A percentile compares a stretch with the other conserved stretches of the same genome.
phyloP scores from a whole-genome alignment of 1,284 basidiomycete genomes.

The Ceratobasidium sp. region DNA sequence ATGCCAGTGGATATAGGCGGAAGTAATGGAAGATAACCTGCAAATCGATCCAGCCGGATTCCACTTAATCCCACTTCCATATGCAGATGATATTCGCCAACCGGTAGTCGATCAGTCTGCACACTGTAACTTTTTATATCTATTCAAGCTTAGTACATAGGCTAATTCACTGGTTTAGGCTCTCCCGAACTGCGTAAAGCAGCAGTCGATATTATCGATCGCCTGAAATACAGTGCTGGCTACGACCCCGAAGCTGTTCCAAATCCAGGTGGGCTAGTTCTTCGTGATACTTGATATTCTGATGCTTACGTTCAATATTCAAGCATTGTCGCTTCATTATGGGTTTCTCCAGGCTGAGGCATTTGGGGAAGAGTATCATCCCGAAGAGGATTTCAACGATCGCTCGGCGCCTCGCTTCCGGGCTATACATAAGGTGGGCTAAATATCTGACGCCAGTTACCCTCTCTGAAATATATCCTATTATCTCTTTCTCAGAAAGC shows the following conservation, averaged over 20 bases:
- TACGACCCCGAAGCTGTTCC: conserved; percentile 92
- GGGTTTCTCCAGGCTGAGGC: conserved; percentile 90
- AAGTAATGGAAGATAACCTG: conserved; percentile 73
- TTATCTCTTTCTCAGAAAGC: conserved; percentile 64
- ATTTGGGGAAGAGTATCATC: conserved; percentile 87
- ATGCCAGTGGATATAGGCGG: conserved; percentile 62
- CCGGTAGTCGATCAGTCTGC: conserved; percentile 69
- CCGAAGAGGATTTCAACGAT: conserved; percentile 74
- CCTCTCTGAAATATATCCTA: too few relatives aligned
- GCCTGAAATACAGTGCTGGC: conserved; percentile 79
- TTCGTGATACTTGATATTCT: conserved; percentile 1
- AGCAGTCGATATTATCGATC: conserved; percentile 80
- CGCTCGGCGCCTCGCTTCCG: conserved; percentile 80
- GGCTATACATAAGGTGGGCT: conserved; percentile 78
- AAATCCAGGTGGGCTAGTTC: conserved; percentile 78
- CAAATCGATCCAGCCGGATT: conserved; percentile 89
- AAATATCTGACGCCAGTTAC: background rate
- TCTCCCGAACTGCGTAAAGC: conserved; percentile 72
- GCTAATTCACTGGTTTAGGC: too few relatives aligned
- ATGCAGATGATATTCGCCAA: conserved; percentile 90
- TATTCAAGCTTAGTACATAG: conserved; percentile 4
- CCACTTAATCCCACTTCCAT: conserved; percentile 91
- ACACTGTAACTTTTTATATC: conserved; percentile 60
- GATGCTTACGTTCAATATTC: background rate
- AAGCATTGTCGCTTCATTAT: conserved; percentile 82